Evolutionary conservation across 805 yeast species (phyloP), one percentile per base, ranked within the genome.

Genomic region (Yamadazyma akitaensis): DNA sequence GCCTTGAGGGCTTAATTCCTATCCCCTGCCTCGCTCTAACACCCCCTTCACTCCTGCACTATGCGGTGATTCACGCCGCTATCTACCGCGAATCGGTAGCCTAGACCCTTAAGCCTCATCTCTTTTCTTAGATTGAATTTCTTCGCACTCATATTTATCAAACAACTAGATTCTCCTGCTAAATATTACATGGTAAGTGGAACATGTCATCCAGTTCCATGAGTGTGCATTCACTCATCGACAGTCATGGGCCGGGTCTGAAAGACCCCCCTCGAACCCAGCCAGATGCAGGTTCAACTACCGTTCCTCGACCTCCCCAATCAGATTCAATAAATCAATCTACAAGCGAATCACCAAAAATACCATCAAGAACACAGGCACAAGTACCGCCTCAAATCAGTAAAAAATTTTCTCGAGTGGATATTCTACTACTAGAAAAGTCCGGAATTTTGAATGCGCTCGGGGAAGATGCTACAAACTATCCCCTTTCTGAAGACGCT

Each of bases 401-500:
- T 28, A 17, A 37, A 30, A 49, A 41, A 13, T 41, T 30, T 24
- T 24, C 42, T 10, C 32, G 42, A 16, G 25, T 28, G 3, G 47
- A 43, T 24, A 25, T 32, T 6, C 5, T 6, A 7, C 34, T 43
- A 6, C 47, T 43, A n/a, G 45, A 39, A 38, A 39, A 53, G 39
- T 32, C 54, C 8, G 61, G 61, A 4, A 55, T 67, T 11, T 50
- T 67, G 10, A 48, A 65, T 3, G 59, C 83, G 9, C 64, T 85
- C 32, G 90, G 89, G 1, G 69, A 80, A 2, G 70, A 76, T 26
- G 68, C 79, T 12, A 61, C 67, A 31, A 2, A 19, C 5, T 81
- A 85, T 78, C 80, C 82, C 0, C 75, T 69, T 55, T 67, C 84
- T 7, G 85, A 84, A 45, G 70, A 72, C 8, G 75, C 89, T 2